A percentile compares a stretch with the other conserved stretches of the same genome.
phyloP scores from a whole-genome alignment of 2,329 filamentous ascomycete genomes.

The Grosmannia serpens region DNA sequence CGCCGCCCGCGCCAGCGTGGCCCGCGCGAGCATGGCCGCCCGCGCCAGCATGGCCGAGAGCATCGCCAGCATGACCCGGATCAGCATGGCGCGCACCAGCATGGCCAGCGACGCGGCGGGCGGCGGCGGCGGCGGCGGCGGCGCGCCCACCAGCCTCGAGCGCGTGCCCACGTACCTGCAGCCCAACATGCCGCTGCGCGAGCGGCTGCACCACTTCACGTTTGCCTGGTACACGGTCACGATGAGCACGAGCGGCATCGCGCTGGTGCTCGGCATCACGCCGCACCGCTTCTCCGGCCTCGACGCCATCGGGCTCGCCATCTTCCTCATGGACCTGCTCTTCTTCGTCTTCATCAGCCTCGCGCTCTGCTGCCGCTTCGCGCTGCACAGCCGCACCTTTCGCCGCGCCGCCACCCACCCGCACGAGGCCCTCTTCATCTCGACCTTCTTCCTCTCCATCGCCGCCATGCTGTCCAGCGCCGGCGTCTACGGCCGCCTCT shows the following conservation, averaged over 20 bases:
- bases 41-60: neutral
- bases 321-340: slow-evolving; percentile 38
- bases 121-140: neutral
- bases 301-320: slow-evolving; percentile 35
- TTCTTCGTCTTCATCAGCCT: slow-evolving; percentile 26
- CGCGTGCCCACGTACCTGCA: slow-evolving; percentile 20
- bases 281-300: slow-evolving; percentile 33
- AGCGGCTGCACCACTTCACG: slow-evolving; percentile 20
- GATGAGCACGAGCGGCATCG: slow-evolving; percentile 21
- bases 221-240: slow-evolving; percentile 24
- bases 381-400: slow-evolving; percentile 29
- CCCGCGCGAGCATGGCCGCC: neutral
- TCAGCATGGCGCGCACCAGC: neutral
- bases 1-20: too few species aligned
- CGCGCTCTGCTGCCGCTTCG: slow-evolving; percentile 30
- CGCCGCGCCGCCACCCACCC: slow-evolving; percentile 34
- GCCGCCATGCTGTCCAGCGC: slow-evolving; percentile 47
- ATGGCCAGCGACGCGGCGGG: neutral
- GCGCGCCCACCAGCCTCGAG: neutral
- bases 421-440: slow-evolving; percentile 46
- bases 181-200: slow-evolving; percentile 17
- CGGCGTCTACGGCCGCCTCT: slow-evolving; percentile 33
- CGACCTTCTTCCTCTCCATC: slow-evolving; percentile 49
- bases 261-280: slow-evolving; percentile 17
- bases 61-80: neutral